Evolutionary conservation across 2,329 filamentous ascomycete species (phyloP).

Genomic region (Helotiales sp.): DNA sequence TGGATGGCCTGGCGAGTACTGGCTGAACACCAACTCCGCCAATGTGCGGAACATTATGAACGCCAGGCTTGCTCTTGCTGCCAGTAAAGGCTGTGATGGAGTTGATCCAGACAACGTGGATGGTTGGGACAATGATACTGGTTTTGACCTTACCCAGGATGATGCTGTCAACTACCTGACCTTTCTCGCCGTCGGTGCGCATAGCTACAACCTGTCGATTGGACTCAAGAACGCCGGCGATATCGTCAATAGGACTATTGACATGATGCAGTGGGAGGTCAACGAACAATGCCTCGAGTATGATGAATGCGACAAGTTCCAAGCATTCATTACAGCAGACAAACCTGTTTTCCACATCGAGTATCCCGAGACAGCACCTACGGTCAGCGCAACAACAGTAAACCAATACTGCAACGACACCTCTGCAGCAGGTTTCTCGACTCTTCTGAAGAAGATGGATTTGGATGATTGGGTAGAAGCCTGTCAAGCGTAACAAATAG

Average conservation of each 20-base stretch:
- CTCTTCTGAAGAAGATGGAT: slow-evolving; percentile 19
- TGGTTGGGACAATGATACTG: slow-evolving; percentile 65
- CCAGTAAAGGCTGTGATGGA: slow-evolving; percentile 63
- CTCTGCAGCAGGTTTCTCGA: slow-evolving; percentile 19
- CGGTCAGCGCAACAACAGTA: slow-evolving; percentile 2
- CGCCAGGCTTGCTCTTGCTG: slow-evolving; percentile 57
- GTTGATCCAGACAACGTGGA: slow-evolving; percentile 74
- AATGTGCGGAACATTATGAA: slow-evolving; percentile 67
- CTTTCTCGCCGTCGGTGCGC: slow-evolving; percentile 59
- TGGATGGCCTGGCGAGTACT: slow-evolving; percentile 67
- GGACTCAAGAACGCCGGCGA: slow-evolving; percentile 69
- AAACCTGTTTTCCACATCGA: slow-evolving; percentile 77
- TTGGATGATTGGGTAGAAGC: slow-evolving; percentile 23
- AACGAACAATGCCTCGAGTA: slow-evolving; percentile 69
- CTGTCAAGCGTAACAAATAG: no score
- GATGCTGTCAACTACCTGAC: slow-evolving; percentile 60
- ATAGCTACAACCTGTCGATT: slow-evolving; percentile 54
- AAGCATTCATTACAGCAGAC: slow-evolving; percentile 55
- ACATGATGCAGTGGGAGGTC: slow-evolving; percentile 64
- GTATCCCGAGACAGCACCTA: slow-evolving; percentile 51
- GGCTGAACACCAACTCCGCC: slow-evolving; percentile 60
- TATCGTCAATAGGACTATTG: slow-evolving; percentile 52
- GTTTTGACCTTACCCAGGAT: no score
- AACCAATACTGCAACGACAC: slow-evolving; percentile 3
- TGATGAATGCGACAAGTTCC: slow-evolving; percentile 58